A percentile compares a stretch with the other conserved stretches of the same genome.
These are phyloP conservation scores for Pezicula carpinea DNA, from an alignment of 2,329 filamentous ascomycete species.

Conservation along the genomic window DNA sequence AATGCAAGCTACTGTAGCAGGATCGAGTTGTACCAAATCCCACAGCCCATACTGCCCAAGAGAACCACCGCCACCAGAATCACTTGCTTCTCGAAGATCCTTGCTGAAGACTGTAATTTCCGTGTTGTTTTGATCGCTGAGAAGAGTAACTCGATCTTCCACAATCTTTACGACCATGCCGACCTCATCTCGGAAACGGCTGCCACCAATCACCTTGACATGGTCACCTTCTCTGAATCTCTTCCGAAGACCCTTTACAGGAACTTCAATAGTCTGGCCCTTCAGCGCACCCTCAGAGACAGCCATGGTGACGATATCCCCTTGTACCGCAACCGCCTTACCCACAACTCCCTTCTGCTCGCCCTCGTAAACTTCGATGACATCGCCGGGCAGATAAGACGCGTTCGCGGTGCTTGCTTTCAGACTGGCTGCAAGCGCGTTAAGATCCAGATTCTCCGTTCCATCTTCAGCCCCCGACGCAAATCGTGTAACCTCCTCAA, in stretches of 20 bases:
- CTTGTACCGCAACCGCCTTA: constrained; percentile 78
- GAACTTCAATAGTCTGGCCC: constrained; percentile 86
- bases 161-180: constrained; percentile 94
- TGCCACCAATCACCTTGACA: constrained; percentile 96
- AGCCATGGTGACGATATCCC: constrained; percentile 85
- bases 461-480: constrained; percentile 85
- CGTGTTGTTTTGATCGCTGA: constrained; percentile 87
- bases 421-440: constrained; percentile 82
- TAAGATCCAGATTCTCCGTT: constrained; percentile 87
- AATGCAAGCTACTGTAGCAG: constrained; percentile 86
- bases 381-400: constrained; percentile 85
- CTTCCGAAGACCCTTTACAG: constrained; percentile 87
- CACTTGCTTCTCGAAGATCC: constrained; percentile 87
- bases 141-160: constrained; percentile 85
- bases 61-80: constrained; percentile 79
- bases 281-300: constrained; percentile 78
- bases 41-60: constrained; percentile 89
- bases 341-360: constrained; percentile 91
- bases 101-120: constrained; percentile 99
- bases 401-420: constrained; percentile 79
- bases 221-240: constrained; percentile 91
- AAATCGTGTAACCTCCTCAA: constrained; percentile 96
- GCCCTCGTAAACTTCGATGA: constrained; percentile 94
- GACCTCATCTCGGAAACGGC: constrained; percentile 89
- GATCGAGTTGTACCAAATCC: constrained; percentile 90